Evolutionary conservation across 352 stramenopile species (phyloP), one percentile per base, ranked within the genome.

Genomic region (Globisporangium spinosum): DNA sequence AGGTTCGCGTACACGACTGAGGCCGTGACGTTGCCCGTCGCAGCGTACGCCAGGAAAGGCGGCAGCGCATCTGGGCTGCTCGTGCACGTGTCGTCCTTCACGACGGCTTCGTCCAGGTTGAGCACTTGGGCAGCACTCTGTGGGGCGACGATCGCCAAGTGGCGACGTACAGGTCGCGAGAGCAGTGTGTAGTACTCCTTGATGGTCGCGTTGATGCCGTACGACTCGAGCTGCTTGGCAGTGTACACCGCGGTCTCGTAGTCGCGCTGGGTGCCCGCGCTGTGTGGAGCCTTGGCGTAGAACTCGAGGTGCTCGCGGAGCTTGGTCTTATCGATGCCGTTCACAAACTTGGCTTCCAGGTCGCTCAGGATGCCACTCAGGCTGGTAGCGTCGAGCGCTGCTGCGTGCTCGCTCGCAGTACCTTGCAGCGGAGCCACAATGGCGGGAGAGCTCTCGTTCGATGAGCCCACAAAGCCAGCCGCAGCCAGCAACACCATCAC

Each of bases 1-100:
- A 94, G 94, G 72, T 98, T 97, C 23, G 87, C 90, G 70, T 97
- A 98, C 60, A 98, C 88, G 0, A 95, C 69, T 0, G 84, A 70
- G 6, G 74, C 77, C n/a, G 76, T 87, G 40, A 95, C 76, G 65
- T 91, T 83, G 4, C 90, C 91, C 1, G 82, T 83, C 1, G 85
- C 85, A 2, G 84, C 79, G 74, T 97, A 98, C 7, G 84, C 90
- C 58, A 96, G 70, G 70, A 91, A 98, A 10, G 89, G 81, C 65
- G 78, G 90, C 67, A 84, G 74, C 64, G 77, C 88, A 47, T 80
- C 75, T 64, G 74, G 67, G 64, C 69, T 79, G 65, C 64, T 91
- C 53, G 74, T 83, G 56, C 94, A 88, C 17, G 83, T 65, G 59
- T 95, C 88, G 22, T 89, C 86, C 3, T 69, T 69, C 3, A 97